Base-by-base conservation (phyloP, 2,329 filamentous ascomycete genomes). In the Verticillium alfalfae region DNA sequence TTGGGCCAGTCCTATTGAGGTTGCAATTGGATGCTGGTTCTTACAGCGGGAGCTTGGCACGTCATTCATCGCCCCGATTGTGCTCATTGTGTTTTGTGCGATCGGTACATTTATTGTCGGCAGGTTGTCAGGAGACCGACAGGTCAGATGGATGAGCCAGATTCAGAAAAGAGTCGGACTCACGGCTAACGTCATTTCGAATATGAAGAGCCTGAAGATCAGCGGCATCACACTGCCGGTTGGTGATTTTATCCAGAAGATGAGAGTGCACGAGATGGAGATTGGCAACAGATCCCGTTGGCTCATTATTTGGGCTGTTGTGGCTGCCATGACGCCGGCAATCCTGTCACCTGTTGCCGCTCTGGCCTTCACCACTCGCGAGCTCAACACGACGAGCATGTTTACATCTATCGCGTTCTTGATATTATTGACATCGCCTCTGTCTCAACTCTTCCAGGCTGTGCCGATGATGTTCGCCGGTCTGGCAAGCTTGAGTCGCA, bases 301-400 rank as follows among this genome's bases (percentile, higher is more conserved):
- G 38, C 59, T 76, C 18, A 34, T 70, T 1, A 64, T 71, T 9
- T n/a, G 67, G 7, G 59, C 66, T 0, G 73, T 72, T 7, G n/a
- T 70, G 0, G 65, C 77, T 13, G 71, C 69, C 2, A 74, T 74
- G 16, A 60, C 68, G 2, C 79, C 79, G 0, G 54, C 74, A 0
- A 68, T 72, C 18, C 58, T 82, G 1, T 71, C 72, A 2, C 76
- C 77, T 0, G 69, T 75, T 0, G 58, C 75, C 2, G 68, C 74
- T 0, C 74, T 75, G 58, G 69, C 67, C n/a, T 58, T 70, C 13
- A 66, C 69, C 6, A 62, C 63, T 1, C 57, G 61, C 2, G 59
- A 60, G 2, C 64, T 75, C 2, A 66, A 71, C 10, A 64, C 67
- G 0, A 66, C 70, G 3, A 66, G 63, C 9, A 70, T 73, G 18